A percentile compares a stretch with the other conserved stretches of the same genome.
Evolutionary conservation across 768 basidiomycete species (phyloP).

Genomic region (Russula vinacea): DNA sequence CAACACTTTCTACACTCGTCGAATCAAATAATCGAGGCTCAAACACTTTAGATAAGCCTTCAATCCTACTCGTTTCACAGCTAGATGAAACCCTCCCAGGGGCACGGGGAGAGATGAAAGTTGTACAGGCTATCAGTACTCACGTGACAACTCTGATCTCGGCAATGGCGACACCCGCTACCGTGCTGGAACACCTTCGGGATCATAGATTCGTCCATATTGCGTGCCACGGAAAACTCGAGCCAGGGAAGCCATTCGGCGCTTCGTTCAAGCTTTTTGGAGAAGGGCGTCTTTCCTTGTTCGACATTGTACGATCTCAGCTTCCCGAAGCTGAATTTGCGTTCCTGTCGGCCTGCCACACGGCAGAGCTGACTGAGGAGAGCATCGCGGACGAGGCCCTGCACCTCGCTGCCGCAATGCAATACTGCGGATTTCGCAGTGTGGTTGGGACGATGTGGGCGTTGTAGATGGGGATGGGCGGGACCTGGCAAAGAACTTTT

Average conservation of each 20-base stretch:
- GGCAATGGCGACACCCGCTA: neutral
- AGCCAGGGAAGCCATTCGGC: slow-evolving; percentile 3
- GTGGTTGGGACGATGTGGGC: slow-evolving; percentile 2
- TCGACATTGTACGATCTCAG: slow-evolving; percentile 2
- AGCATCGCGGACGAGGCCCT: neutral
- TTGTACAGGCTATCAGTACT: neutral
- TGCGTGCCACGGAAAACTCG: neutral
- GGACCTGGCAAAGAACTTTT: neutral
- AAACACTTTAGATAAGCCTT: neutral
- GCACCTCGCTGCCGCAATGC: neutral
- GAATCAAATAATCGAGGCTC: neutral
- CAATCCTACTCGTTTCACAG: slow-evolving; percentile 3
- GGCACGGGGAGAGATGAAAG: neutral
- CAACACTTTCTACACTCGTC: neutral
- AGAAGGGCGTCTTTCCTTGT: neutral
- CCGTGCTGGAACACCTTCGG: neutral
- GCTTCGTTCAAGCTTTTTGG: slow-evolving; percentile 11
- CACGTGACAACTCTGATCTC: neutral
- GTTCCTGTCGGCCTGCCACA: neutral
- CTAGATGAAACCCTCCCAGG: neutral
- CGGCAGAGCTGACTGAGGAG: neutral
- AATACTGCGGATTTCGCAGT: neutral
- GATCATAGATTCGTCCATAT: slow-evolving; percentile 3
- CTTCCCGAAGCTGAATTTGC: slow-evolving; percentile 1
- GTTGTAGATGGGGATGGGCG: neutral